A percentile compares a stretch with the other conserved stretches of the same genome.
phyloP scores from a whole-genome alignment of 192 early-diverging fungal genomes.

The Haplosporangium gracile region DNA sequence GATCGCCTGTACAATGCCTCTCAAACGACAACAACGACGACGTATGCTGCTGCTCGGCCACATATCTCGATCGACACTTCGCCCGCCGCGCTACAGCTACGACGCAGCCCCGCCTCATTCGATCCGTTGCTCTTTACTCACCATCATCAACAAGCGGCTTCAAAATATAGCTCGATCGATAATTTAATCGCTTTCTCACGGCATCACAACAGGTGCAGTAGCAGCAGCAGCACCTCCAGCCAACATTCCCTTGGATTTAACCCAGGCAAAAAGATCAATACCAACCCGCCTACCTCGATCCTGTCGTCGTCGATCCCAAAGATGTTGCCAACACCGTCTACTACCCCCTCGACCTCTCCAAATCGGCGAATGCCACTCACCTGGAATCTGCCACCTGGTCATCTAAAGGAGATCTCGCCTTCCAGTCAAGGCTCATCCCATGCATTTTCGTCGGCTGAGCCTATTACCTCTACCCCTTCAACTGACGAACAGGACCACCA shows the following conservation, averaged over 20 bases:
- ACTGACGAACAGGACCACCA: background rate
- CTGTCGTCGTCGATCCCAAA: background rate
- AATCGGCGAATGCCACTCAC: background rate
- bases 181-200: background rate
- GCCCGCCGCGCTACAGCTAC: constrained; percentile 1
- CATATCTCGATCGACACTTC: constrained; percentile 22
- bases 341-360: background rate
- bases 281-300: background rate
- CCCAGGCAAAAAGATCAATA: background rate
- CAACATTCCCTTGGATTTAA: background rate
- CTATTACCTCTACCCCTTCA: background rate
- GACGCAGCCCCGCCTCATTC: background rate
- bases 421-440: background rate
- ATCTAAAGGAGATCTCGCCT: background rate
- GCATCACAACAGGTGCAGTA: background rate
- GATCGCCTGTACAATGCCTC: background rate
- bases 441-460: background rate
- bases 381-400: background rate
- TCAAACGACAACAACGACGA: background rate
- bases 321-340: background rate
- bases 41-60: background rate
- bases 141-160: background rate
- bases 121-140: background rate
- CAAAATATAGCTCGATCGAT: background rate
- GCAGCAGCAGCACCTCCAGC: background rate